These are phyloP conservation scores for Colletotrichum theobromicola DNA, from an alignment of 2,329 filamentous ascomycete species.

Conservation along the genomic window DNA sequence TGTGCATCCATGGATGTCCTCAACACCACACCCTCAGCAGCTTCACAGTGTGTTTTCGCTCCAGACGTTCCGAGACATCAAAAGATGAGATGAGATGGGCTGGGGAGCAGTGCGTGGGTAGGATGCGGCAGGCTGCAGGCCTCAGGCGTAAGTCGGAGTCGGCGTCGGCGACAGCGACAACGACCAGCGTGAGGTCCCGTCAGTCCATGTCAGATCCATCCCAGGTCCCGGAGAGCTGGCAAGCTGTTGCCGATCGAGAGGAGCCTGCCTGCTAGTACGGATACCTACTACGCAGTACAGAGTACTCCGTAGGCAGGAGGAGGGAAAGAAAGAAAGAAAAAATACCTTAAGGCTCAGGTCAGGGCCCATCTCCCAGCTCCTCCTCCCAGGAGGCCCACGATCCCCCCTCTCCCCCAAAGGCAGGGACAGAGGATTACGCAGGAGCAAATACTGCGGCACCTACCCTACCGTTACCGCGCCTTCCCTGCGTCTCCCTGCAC, in stretches of 20 bases:
- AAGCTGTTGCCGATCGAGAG: constrained; percentile 1
- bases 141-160: not conserved
- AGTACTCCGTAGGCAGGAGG: too few species aligned
- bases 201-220: not conserved
- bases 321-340: not conserved
- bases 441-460: not conserved
- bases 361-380: not conserved
- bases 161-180: not conserved
- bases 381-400: not conserved
- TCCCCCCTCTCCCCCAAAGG: not conserved
- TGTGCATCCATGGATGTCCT: not conserved
- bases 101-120: not conserved
- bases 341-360: not conserved
- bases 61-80: not conserved
- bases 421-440: not conserved
- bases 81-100: not conserved
- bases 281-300: too few species aligned
- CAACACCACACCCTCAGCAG: not conserved
- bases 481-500: constrained; percentile 4
- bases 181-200: not conserved
- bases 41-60: not conserved
- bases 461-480: not conserved
- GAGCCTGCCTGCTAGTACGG: not conserved
- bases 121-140: not conserved
- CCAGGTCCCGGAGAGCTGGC: constrained; percentile 4